Percentiles rank a stretch among this genome's conserved stretches.
These are phyloP conservation scores for Lachnellula cervina DNA, from an alignment of 2,329 filamentous ascomycete species.

Conservation along the genomic window DNA sequence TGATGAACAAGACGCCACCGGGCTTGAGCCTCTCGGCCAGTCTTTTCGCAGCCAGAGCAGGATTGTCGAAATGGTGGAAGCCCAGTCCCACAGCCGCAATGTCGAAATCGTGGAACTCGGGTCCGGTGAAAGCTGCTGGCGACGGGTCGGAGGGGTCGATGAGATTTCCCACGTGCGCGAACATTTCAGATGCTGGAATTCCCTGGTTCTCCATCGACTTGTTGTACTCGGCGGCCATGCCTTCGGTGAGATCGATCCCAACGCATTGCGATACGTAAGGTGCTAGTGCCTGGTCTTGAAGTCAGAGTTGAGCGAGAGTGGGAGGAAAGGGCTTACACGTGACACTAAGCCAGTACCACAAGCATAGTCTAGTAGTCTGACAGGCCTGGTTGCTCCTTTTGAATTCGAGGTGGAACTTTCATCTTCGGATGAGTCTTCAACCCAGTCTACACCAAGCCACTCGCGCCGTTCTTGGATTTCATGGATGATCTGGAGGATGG, in stretches of 20 bases:
- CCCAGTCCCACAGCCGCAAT: constrained; percentile 57
- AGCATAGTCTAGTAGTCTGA: constrained; percentile 67
- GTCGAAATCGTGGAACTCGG: constrained; percentile 65
- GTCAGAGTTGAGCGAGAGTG: not conserved
- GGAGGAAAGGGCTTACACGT: constrained; percentile 41
- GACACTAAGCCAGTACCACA: constrained; percentile 67
- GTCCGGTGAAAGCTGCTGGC: constrained; percentile 47
- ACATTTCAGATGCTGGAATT: constrained; percentile 47
- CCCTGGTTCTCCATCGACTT: constrained; percentile 51
- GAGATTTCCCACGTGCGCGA: constrained; percentile 55
- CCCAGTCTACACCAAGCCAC: constrained; percentile 60
- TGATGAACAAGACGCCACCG: constrained; percentile 62
- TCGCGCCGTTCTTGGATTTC: constrained; percentile 48
- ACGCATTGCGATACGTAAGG: constrained; percentile 58
- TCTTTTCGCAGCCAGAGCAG: constrained; percentile 51
- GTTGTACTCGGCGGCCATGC: constrained; percentile 68
- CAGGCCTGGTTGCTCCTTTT: constrained; percentile 27
- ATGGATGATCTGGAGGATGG: constrained; percentile 48
- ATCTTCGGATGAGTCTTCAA: constrained; percentile 33
- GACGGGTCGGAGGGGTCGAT: constrained; percentile 41
- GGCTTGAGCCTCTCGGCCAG: constrained; percentile 58
- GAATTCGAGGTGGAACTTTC: constrained; percentile 7
- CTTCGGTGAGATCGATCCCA: constrained; percentile 66
- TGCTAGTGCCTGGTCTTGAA: constrained; percentile 45
- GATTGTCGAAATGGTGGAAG: constrained; percentile 65